Base-by-base conservation (phyloP, 192 early-diverging fungal species). In the Umbelopsis sp. region DNA sequence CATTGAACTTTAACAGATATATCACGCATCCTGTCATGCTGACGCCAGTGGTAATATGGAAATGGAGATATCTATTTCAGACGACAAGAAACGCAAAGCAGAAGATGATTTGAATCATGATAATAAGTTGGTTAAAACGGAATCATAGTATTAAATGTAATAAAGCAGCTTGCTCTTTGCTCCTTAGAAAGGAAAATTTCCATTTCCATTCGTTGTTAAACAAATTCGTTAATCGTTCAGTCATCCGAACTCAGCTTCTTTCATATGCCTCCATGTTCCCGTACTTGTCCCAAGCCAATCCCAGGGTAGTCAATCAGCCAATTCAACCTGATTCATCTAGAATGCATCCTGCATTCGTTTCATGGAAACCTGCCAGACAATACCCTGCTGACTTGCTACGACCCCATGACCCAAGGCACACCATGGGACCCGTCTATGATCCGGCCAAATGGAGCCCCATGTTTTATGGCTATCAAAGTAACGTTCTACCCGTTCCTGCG, bases 21-120 rank as follows among this genome's bases (percentile, higher is more conserved):
- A 86, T 73, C 87, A 88, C 70, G 80, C 87, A 10, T 86, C 84
- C 12, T 88, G 87, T 52, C 80, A 86, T 73, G 81, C 85, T 22
- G 87, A 88, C 74, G 76, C 69, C 23, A 68, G 55, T 18, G 27
- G 33, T 35, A 61, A 61, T 18, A 61, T 61, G 55, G 55, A 61
- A n/a, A 25, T 61, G 55, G 55, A 61, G 55, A 35, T 27, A 33
- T 37, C 18, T 25, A 61, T 5, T 61, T 30, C 27, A 27, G 25
- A 27, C 4, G 55, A 61, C 18, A 61, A 35, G 55, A 61, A 61
- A 16, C 21, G 55, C 18, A 61, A 61, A 61, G 55, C 55, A 61
- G 55, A 35, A 16, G 55, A 61, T 33, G 55, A 61, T 35, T 35
- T 61, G 25, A 30, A 35, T 1, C 30, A 37, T 16, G 55, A 61